Evolutionary conservation across 257 asterid species (phyloP).

Genomic region (Gardenia jasminoides): DNA sequence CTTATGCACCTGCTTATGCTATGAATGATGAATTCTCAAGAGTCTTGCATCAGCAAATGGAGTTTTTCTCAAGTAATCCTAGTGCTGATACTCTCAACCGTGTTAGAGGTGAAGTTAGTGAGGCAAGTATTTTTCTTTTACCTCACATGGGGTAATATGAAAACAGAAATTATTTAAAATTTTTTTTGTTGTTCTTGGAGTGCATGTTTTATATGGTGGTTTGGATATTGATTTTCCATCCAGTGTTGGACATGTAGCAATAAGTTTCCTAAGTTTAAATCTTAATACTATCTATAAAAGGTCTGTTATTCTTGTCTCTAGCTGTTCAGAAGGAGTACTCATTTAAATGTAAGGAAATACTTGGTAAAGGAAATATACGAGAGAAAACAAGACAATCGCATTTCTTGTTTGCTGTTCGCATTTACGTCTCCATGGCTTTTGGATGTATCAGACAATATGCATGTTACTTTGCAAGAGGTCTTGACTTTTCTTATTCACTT

Average conservation of each 20-base stretch:
- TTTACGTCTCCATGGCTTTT: not conserved
- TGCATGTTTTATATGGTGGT: not conserved
- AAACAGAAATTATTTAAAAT: not conserved
- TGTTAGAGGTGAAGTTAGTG: conserved; percentile 91
- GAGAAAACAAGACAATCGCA: not conserved
- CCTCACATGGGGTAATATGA: not conserved
- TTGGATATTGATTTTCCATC: not conserved
- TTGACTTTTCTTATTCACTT: not conserved
- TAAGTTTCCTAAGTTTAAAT: not conserved
- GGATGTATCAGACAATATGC: not conserved
- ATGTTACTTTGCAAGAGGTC: not conserved
- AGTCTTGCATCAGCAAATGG: conserved; percentile 99
- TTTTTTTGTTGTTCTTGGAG: not conserved
- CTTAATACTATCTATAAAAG: too few relatives aligned
- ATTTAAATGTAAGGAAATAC: not conserved
- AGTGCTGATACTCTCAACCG: conserved; percentile 89
- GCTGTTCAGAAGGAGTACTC: not conserved
- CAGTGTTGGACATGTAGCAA: not conserved
- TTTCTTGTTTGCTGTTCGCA: not conserved
- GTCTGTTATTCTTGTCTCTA: not conserved
- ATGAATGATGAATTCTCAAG: conserved; percentile 99
- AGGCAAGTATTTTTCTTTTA: conserved; percentile 52
- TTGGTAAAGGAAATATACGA: not conserved
- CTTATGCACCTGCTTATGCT: conserved; percentile 90
- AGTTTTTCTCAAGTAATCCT: conserved; percentile 91